Conservation (phyloP, 2,329 filamentous ascomycete species). For the Aspergillus brasiliensis region DNA sequence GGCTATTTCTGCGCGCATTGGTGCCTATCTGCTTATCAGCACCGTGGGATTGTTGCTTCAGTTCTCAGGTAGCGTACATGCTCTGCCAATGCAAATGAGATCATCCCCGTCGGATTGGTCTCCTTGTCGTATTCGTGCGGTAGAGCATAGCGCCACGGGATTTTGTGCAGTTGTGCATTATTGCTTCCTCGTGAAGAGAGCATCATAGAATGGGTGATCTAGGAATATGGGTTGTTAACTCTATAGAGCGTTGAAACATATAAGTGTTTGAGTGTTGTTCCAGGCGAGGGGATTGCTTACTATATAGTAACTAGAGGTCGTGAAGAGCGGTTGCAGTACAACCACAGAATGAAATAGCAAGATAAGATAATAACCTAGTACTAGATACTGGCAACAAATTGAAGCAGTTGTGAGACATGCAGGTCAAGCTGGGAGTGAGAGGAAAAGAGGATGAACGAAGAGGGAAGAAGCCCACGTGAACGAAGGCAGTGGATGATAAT, state of each 20-base stretch:
- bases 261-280: too few relatives aligned
- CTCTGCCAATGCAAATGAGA: constrained; percentile 41
- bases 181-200: constrained; percentile 30
- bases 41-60: not conserved
- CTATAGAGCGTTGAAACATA: too few relatives aligned
- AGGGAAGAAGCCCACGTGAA: not conserved
- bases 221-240: not conserved
- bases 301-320: too few relatives aligned
- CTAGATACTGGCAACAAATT: not conserved
- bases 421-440: not conserved
- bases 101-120: constrained; percentile 34
- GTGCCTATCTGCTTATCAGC: constrained; percentile 28
- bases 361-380: too few relatives aligned
- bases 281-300: too few relatives aligned
- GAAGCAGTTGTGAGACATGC: not conserved
- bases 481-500: not conserved
- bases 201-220: constrained; percentile 17
- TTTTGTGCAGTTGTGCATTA: constrained; percentile 23
- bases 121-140: constrained; percentile 30
- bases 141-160: constrained; percentile 33
- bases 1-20: constrained; percentile 41
- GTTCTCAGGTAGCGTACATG: constrained; percentile 28
- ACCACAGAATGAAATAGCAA: too few relatives aligned
- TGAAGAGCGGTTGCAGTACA: too few relatives aligned
- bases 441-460: not conserved